These are phyloP conservation scores for Laburnicola sp. DNA, from an alignment of 2,329 filamentous ascomycete species.

Conservation along the genomic window DNA sequence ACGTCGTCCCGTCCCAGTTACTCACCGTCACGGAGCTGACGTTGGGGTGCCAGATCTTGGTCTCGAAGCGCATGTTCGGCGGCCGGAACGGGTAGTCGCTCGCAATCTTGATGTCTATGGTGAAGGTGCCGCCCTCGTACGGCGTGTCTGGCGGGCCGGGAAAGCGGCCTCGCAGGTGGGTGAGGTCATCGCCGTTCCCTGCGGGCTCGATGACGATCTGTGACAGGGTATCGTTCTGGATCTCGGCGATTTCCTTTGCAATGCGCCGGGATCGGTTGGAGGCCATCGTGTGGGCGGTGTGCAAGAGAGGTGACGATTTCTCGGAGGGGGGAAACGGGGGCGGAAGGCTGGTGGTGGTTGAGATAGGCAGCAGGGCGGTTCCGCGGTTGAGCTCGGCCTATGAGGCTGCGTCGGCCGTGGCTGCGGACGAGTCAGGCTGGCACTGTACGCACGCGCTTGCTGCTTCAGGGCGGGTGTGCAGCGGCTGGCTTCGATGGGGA, in stretches of 20 bases:
- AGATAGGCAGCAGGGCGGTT: slow-evolving; percentile 21
- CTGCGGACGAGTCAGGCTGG: slow-evolving; percentile 17
- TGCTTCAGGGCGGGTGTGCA: background rate
- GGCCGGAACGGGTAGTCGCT: slow-evolving; percentile 91
- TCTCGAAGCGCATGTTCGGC: slow-evolving; percentile 86
- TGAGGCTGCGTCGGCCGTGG: slow-evolving; percentile 22
- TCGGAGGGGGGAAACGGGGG: slow-evolving; percentile 1
- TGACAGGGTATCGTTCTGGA: slow-evolving; percentile 72
- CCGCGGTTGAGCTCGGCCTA: slow-evolving; percentile 28
- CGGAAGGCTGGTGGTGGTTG: slow-evolving; percentile 10
- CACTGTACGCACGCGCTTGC: background rate
- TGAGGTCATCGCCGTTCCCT: slow-evolving; percentile 68
- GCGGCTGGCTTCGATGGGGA: background rate
- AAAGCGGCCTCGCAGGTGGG: slow-evolving; percentile 81
- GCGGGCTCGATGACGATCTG: slow-evolving; percentile 71
- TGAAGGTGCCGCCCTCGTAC: slow-evolving; percentile 82
- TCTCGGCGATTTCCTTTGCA: slow-evolving; percentile 75
- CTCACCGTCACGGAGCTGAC: slow-evolving; percentile 89
- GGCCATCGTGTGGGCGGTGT: slow-evolving; percentile 52
- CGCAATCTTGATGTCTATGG: slow-evolving; percentile 85
- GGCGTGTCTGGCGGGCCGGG: slow-evolving; percentile 87
- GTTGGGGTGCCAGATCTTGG: slow-evolving; percentile 96
- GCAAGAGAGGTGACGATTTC: slow-evolving; percentile 2
- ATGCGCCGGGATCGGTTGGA: slow-evolving; percentile 64
- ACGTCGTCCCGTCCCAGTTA: slow-evolving; percentile 20